Evolutionary conservation across 208 protist species (phyloP).

Genomic region (Trypanosoma rangeli): DNA sequence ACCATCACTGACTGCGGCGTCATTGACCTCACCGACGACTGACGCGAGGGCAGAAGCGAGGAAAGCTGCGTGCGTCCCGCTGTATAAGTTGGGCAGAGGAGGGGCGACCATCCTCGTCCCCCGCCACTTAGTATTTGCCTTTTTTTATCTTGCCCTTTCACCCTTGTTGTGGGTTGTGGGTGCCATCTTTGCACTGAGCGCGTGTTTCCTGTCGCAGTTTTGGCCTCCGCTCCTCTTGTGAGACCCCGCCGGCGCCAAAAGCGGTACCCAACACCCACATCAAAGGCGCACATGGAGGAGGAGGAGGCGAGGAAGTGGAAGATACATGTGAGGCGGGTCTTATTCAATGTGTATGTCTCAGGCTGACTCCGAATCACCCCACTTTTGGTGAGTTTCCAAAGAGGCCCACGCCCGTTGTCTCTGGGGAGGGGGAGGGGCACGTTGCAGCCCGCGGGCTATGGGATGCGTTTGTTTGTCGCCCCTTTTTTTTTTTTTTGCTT

Average conservation of each 20-base stretch:
- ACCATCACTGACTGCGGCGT: constrained; percentile 82
- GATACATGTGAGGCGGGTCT: background rate
- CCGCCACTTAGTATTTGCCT: background rate
- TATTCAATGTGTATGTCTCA: background rate
- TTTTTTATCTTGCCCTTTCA: background rate
- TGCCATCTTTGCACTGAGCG: too few relatives aligned
- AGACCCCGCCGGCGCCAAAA: too few relatives aligned
- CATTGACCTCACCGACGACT: constrained; percentile 62
- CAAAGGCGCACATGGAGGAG: background rate
- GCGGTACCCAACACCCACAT: too few relatives aligned
- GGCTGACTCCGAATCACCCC: background rate
- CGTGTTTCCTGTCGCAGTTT: too few relatives aligned
- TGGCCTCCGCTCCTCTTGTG: too few relatives aligned
- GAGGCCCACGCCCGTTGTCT: too few relatives aligned
- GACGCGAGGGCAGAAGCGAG: background rate
- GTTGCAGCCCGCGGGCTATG: too few relatives aligned
- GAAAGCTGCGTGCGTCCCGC: too few relatives aligned
- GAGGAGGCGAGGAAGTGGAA: background rate
- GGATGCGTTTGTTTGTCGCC: constrained; percentile 11
- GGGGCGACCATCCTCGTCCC: background rate
- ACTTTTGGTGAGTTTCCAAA: background rate
- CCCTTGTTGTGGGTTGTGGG: background rate
- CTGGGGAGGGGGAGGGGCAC: background rate
- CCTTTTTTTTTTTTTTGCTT: constrained; percentile 15
- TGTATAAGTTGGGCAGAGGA: background rate